Evolutionary conservation across 1,284 basidiomycete species (phyloP), one percentile per base, ranked within the genome.

Genomic region (Albatrellus sp.): DNA sequence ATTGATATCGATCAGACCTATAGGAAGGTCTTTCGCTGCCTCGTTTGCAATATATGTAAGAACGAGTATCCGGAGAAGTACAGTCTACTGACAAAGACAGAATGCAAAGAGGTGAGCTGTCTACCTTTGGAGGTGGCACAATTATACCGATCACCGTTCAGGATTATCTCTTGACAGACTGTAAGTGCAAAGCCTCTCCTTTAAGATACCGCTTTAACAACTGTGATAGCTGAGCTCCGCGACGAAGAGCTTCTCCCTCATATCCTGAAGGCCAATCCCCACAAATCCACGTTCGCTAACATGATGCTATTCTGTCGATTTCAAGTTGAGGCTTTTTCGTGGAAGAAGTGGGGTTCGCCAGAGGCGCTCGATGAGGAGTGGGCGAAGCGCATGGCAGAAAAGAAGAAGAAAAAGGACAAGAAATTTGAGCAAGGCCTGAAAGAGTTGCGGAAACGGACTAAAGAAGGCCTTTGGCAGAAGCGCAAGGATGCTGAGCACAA

Each of bases 271-370:
- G 87, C 91, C 3, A 99, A 98, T 58, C 96, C 96, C 1, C 93
- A 98, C 67, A 89, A 90, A 51, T 89, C 91, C 17, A 96, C 91
- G 0, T 98, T 91, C 60, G 87, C 86, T 40, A 98, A 98, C 67
- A 98, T 98, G 96, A 98, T 98, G 96, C 73, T 99, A 19, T 99
- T 91, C 64, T 72, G 98, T 6, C 80, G 96, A 19, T 83, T 71
- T 55, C 93, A 97, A 63, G 92, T 98, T 2, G 96, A 98, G 61
- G 84, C 83, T 20, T 98, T 94, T 60, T 94, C 96, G 2, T 98
- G 90, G 80, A 82, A 86, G 55, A 98, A 98, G 64, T 99, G 96
- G 96, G 92, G 90, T 0, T 90, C 90, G 0, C 75, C 90, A 9
- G 90, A 94, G 57, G 90, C 80, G 1, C 64, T 99, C 34, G 96